phyloP scores from a whole-genome alignment of 2,329 filamentous ascomycete species.

The Byssoonygena ceratinophila region DNA sequence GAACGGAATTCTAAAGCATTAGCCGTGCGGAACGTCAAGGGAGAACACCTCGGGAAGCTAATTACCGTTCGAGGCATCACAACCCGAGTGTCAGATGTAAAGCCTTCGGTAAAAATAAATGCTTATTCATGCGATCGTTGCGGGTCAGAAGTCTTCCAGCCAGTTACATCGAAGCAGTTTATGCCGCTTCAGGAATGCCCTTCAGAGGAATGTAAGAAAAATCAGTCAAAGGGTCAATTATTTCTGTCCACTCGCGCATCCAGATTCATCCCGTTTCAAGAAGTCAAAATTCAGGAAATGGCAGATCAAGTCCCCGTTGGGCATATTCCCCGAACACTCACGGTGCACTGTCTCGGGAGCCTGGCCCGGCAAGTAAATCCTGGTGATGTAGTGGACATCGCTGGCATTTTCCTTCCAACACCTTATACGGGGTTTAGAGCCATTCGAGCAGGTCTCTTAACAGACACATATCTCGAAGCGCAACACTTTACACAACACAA shows the following conservation, averaged over 20 bases:
- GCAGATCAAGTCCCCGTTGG: conserved; percentile 98
- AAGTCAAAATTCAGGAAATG: conserved; percentile 97
- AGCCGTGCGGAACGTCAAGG: conserved; percentile 85
- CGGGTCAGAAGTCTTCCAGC: conserved; percentile 95
- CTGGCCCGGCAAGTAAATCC: conserved; percentile 81
- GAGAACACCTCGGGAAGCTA: conserved; percentile 82
- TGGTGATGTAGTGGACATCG: conserved; percentile 86
- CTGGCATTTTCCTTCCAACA: conserved; percentile 90
- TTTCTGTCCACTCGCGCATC: conserved; percentile 92
- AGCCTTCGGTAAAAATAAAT: conserved; percentile 93
- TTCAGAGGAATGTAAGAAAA: conserved; percentile 77
- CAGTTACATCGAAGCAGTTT: conserved; percentile 81
- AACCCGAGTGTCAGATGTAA: conserved; percentile 92
- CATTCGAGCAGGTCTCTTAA: conserved; percentile 88
- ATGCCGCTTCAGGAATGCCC: conserved; percentile 77
- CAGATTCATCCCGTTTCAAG: conserved; percentile 95
- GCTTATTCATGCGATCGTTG: conserved; percentile 96
- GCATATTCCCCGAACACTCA: conserved; percentile 87
- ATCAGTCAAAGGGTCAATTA: conserved; percentile 86
- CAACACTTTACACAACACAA: conserved; percentile 94
- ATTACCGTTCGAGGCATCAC: conserved; percentile 93
- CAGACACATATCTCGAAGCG: conserved; percentile 92
- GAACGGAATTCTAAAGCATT: conserved; percentile 52
- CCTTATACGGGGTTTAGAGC: conserved; percentile 99
- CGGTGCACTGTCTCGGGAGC: conserved; percentile 77